A percentile compares a stretch with the other conserved stretches of the same genome.
Evolutionary conservation across 192 early-diverging fungal species (phyloP).

Genomic region (Lunasporangiospora selenospora): DNA sequence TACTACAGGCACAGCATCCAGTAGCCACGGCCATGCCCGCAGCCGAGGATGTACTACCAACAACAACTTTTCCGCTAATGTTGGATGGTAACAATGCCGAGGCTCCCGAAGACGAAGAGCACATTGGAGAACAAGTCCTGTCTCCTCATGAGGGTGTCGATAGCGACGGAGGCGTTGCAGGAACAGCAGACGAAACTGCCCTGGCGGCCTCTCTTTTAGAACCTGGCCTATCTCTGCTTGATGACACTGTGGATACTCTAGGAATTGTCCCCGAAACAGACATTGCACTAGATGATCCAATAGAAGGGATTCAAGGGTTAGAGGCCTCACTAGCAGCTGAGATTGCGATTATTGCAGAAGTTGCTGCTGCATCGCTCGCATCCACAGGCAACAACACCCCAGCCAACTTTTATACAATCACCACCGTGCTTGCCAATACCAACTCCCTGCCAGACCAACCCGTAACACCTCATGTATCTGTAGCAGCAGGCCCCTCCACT

Average conservation of each 20-base stretch:
- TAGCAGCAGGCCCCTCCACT: background rate
- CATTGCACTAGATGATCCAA: too few relatives aligned
- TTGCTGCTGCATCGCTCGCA: background rate
- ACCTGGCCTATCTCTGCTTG: too few relatives aligned
- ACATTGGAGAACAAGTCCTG: background rate
- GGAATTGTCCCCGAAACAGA: too few relatives aligned
- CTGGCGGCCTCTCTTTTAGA: too few relatives aligned
- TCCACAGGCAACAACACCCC: background rate
- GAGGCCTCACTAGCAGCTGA: too few relatives aligned
- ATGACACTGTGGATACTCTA: too few relatives aligned
- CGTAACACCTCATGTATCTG: background rate
- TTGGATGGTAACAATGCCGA: background rate
- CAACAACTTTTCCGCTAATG: too few relatives aligned
- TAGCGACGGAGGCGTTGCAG: too few relatives aligned
- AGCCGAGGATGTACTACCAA: conserved; percentile 1
- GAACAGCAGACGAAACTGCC: too few relatives aligned
- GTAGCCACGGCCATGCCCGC: conserved; percentile 40
- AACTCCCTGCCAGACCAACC: background rate
- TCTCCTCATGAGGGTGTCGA: background rate
- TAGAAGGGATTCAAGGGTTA: too few relatives aligned
- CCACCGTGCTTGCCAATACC: background rate
- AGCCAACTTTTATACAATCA: background rate
- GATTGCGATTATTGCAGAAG: too few relatives aligned
- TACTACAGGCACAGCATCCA: conserved; percentile 11
- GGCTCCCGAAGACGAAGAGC: background rate